Percentiles rank a stretch among this genome's conserved stretches.
Conservation (phyloP, 108 stramenopile species). For the Licmophora abbreviata region DNA sequence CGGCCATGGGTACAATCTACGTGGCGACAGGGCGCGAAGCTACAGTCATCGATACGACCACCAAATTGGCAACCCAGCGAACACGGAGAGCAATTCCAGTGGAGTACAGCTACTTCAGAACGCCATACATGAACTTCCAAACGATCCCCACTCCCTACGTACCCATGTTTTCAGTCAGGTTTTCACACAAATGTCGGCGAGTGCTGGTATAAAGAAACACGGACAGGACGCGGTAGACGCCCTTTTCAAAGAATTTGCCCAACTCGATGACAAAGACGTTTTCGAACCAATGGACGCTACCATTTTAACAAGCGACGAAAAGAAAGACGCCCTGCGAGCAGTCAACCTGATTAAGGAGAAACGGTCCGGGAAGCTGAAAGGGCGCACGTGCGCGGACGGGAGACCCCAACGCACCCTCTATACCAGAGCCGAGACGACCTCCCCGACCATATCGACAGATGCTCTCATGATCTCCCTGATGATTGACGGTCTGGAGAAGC, state of each 20-base stretch:
- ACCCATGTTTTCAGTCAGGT: not conserved
- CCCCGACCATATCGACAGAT: constrained; percentile 29
- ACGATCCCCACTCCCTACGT: too few relatives aligned
- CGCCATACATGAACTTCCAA: too few relatives aligned
- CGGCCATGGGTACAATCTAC: too few relatives aligned
- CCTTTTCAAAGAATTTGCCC: constrained; percentile 24
- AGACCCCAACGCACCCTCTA: constrained; percentile 22
- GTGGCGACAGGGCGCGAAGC: too few relatives aligned
- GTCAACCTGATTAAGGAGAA: constrained; percentile 17
- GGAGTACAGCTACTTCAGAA: too few relatives aligned
- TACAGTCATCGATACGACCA: too few relatives aligned
- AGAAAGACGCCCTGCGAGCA: constrained; percentile 7
- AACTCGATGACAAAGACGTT: constrained; percentile 21
- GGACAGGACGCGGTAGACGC: constrained; percentile 17
- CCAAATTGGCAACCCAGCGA: too few relatives aligned
- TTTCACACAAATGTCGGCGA: constrained; percentile 11
- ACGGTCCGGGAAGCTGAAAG: constrained; percentile 12
- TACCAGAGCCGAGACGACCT: constrained; percentile 19
- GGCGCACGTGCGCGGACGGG: constrained; percentile 22
- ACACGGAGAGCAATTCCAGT: too few relatives aligned
- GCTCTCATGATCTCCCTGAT: constrained; percentile 17
- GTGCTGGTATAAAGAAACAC: constrained; percentile 19
- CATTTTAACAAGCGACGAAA: constrained; percentile 16
- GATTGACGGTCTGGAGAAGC: constrained; percentile 23
- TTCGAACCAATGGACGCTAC: constrained; percentile 15